Base-by-base conservation (phyloP, 495 filamentous ascomycete species). In the Penicillium manginii region DNA sequence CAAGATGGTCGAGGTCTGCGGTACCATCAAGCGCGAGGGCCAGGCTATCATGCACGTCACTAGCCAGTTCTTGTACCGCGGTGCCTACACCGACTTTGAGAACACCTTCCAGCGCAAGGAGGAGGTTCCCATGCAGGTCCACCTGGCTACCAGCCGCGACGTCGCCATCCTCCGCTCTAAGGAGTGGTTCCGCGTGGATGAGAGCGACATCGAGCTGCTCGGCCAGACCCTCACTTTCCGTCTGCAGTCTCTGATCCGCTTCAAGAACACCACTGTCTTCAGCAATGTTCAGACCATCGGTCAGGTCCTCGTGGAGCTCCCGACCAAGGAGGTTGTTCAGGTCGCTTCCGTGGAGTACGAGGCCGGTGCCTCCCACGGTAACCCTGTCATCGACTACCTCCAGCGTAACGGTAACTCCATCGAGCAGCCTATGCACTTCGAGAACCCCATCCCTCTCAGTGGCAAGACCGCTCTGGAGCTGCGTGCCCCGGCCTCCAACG, bases 1-100 rank as follows among this genome's bases (percentile, higher is more conserved):
- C 50, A 99, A 99, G 83, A 97, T 98, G 92, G 94, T 99, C 9
- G 96, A 98, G 74, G 92, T 99, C 19, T 96, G 93, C 68, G 94
- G 94, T 57, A 98, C 94, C 7, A 96, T 98, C 66, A 88, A 85
- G 52, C 86, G 96, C 19, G 86, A 96, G 42, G 90, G 91, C 50
- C 67, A 88, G 62, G 81, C 91, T n/a, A 91, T 98, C 58, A 98
- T 98, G 96, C 91, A 98, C 68, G 94, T 98, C 15, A 96, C 91
- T 14, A 97, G 92, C 50, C 94, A 98, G 73, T 98, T 98, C 82
- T 74, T 99, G 60, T 99, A 98, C 76, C 88, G 94, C 26, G 94
- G 94, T 40, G 83, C 82, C 14, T 98, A 98, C 76, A 87, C 82
- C 48, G 94, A 98, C 73, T 98, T 87, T 61, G 88, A 96, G 74